Conservation (phyloP, 192 early-diverging fungal genomes). For the Coemansia javaensis region DNA sequence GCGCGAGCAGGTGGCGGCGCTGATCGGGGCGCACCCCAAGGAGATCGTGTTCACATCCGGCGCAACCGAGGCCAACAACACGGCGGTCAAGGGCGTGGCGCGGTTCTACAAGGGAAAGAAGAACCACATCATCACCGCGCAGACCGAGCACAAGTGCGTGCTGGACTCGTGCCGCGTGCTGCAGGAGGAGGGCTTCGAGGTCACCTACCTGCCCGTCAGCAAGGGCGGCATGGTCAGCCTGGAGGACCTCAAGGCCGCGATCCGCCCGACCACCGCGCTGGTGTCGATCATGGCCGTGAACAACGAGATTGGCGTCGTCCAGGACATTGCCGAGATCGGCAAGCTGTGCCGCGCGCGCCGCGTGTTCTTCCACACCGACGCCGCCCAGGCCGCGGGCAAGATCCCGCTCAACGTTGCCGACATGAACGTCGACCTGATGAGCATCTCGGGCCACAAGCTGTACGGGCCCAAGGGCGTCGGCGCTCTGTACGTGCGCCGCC, state of each 20-base stretch:
- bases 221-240: conserved; percentile 80
- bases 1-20: conserved; percentile 76
- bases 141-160: conserved; percentile 98
- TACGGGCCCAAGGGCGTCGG: conserved; percentile 98
- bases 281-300: conserved; percentile 97
- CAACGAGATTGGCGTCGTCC: conserved; percentile 97
- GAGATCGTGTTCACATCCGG: conserved; percentile 96
- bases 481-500: conserved; percentile 85
- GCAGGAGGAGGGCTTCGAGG: conserved; percentile 91
- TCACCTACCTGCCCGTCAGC: conserved; percentile 89
- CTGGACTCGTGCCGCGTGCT: conserved; percentile 94
- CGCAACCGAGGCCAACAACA: conserved; percentile 96
- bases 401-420: conserved; percentile 87
- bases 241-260: conserved; percentile 71
- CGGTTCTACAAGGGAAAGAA: conserved; percentile 91
- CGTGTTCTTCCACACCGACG: conserved; percentile 96
- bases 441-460: conserved; percentile 94
- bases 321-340: conserved; percentile 89
- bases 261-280: conserved; percentile 84
- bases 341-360: conserved; percentile 78
- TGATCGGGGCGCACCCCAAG: conserved; percentile 92
- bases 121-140: conserved; percentile 94
- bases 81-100: conserved; percentile 90
- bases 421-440: conserved; percentile 94
- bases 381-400: conserved; percentile 94